A percentile compares a stretch with the other conserved stretches of the same genome.
Conservation (phyloP, 495 filamentous ascomycete species). For the Penicillium chermesinum region DNA sequence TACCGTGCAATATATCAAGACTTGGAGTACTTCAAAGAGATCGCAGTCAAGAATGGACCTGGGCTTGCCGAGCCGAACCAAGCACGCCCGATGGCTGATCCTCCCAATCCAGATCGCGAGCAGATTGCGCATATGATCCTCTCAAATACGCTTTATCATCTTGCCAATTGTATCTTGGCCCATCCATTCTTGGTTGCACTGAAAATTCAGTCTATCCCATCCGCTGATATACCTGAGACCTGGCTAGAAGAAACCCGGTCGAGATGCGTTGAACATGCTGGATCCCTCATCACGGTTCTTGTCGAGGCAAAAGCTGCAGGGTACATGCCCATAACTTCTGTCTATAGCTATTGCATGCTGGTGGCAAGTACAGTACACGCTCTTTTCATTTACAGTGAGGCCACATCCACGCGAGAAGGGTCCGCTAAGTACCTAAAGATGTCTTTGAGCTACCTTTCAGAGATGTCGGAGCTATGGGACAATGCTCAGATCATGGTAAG, state of each 20-base stretch:
- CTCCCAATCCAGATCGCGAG: constrained; percentile 11
- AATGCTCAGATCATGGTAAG: constrained; percentile 21
- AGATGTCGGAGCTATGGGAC: constrained; percentile 20
- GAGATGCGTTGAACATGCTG: constrained; percentile 11
- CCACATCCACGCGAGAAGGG: constrained; percentile 4
- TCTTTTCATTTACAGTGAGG: constrained; percentile 12
- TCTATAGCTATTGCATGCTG: constrained; percentile 25
- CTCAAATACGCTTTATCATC: constrained; percentile 23
- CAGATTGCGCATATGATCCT: constrained; percentile 22
- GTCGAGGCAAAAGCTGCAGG: constrained; percentile 23
- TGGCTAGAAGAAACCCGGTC: constrained; percentile 13
- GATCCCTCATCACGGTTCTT: constrained; percentile 16
- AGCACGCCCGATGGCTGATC: not conserved
- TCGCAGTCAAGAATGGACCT: constrained; percentile 13
- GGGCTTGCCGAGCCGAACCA: constrained; percentile 6
- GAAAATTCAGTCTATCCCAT: constrained; percentile 6
- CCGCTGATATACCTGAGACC: constrained; percentile 5
- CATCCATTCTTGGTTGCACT: constrained; percentile 24
- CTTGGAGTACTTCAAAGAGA: constrained; percentile 21
- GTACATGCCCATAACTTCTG: constrained; percentile 18
- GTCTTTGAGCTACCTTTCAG: constrained; percentile 15
- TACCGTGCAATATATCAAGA: constrained; percentile 15
- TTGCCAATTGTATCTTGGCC: constrained; percentile 24
- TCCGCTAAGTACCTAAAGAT: constrained; percentile 19
- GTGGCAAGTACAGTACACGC: constrained; percentile 25